Base-by-base conservation (phyloP, 331 rosid species). In the Cydonia oblonga region DNA sequence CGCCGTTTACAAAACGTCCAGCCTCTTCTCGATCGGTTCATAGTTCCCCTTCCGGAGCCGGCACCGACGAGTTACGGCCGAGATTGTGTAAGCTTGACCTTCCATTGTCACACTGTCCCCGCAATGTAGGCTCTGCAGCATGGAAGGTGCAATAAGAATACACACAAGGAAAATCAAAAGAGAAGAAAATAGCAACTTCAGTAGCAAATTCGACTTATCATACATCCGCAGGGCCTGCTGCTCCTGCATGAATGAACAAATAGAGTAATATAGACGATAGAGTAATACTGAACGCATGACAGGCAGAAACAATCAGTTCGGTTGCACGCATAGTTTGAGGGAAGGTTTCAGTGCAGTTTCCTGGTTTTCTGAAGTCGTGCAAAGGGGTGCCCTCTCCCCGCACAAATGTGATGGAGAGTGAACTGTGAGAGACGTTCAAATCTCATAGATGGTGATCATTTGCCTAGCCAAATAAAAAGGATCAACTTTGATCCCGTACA, bases 21-120 rank as follows among this genome's bases (percentile, higher is more conserved):
- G 98, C 49, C 95, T 84, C 86, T 88, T 89, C 86, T 93, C 96
- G 7, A 91, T 84, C 5, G 92, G 98, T 79, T 93, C 97, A 8
- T 91, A 93, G 81, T 91, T 93, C 54, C 97, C 97, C 81, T 91
- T 93, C 25, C 98, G 89, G 64, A 91, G 92, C 83, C 89, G 96
- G 85, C 91, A 93, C 30, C 97, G 87, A 58, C 83, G 96, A 74
- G 96, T 91, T 74, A 88, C 97, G 30, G 98, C 89, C 12, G 90
- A 91, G 73, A 93, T 88, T 22, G 98, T 89, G 57, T 93, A 91
- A 26, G 96, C 73, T 42, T 93, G 96, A 73, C 96, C 96, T 86
- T 93, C 97, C 57, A 91, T 89, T 60, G 97, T 93, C 64, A 95
- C 96, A 85, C 84, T 88, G 82, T 91, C 98, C 70, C 96, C 98